Evolutionary conservation across 225 moss, liverwort and hornwort genomes (phyloP).

Genomic region (Antitrichia curtipendula): DNA sequence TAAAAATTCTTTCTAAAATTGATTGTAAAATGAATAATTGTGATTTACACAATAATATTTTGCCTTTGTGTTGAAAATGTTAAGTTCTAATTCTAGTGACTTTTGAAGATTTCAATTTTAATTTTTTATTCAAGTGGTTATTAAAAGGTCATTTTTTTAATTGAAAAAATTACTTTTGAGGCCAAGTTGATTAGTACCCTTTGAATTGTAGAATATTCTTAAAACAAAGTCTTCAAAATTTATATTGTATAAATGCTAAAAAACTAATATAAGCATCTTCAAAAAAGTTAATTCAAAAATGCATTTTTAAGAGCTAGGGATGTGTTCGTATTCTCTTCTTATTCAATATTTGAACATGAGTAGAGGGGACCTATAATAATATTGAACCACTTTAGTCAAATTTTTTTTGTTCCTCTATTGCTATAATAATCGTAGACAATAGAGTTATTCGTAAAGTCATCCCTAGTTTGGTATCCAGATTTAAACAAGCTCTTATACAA

Average conservation of each 20-base stretch:
- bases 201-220: neutral
- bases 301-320: fast-evolving
- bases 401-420: neutral
- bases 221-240: too few species aligned
- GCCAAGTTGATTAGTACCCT: too few species aligned
- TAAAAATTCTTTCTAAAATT: neutral
- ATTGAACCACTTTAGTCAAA: neutral
- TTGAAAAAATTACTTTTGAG: too few species aligned
- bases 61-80: neutral
- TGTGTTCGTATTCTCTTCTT: neutral
- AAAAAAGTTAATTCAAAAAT: neutral
- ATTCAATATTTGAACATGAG: neutral
- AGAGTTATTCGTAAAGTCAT: too few species aligned
- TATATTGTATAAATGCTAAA: neutral
- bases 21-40: neutral
- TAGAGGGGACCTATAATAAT: neutral
- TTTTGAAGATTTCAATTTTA: neutral
- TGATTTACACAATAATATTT: neutral
- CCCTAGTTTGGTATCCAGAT: too few species aligned
- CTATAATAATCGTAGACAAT: neutral
- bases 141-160: neutral
- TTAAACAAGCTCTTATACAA: too few species aligned
- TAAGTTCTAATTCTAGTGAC: neutral
- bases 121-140: neutral
- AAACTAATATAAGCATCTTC: neutral